Percentiles rank a stretch among this genome's conserved stretches.
phyloP scores from a whole-genome alignment of 2,329 filamentous ascomycete genomes.

The Spiromastix sp. region DNA sequence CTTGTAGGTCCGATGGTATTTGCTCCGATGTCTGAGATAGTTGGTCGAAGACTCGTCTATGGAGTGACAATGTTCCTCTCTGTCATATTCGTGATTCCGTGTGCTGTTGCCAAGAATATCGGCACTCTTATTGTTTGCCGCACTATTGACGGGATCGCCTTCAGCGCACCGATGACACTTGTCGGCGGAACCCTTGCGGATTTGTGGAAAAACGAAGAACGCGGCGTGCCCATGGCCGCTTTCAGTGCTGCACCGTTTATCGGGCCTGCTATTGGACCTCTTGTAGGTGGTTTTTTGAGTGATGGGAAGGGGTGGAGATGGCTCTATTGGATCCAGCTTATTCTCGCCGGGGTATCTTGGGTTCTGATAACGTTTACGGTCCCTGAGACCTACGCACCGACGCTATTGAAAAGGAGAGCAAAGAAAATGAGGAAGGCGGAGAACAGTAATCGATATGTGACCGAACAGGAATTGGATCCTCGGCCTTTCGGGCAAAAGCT shows the following conservation, averaged over 20 bases:
- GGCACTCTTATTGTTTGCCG: slow-evolving; percentile 65
- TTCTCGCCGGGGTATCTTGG: slow-evolving; percentile 61
- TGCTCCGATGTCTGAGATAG: slow-evolving; percentile 66
- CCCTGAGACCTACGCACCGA: slow-evolving; percentile 78
- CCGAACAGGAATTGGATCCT: slow-evolving; percentile 68
- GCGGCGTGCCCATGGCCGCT: slow-evolving; percentile 77
- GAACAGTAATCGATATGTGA: slow-evolving; percentile 58
- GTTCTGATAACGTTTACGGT: slow-evolving; percentile 76
- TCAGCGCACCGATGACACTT: slow-evolving; percentile 77
- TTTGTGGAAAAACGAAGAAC: slow-evolving; percentile 74
- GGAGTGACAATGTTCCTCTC: slow-evolving; percentile 57
- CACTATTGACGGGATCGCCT: slow-evolving; percentile 70
- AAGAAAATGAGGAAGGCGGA: slow-evolving; percentile 60
- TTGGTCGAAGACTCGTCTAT: slow-evolving; percentile 64
- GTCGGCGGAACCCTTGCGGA: slow-evolving; percentile 76
- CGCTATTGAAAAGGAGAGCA: slow-evolving; percentile 61
- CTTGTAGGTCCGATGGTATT: slow-evolving; percentile 60
- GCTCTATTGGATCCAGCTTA: slow-evolving; percentile 81
- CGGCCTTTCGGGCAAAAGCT: slow-evolving; percentile 60
- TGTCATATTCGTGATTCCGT: slow-evolving; percentile 70
- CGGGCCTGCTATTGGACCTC: slow-evolving; percentile 65
- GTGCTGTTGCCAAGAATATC: slow-evolving; percentile 66
- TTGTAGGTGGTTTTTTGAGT: slow-evolving; percentile 66
- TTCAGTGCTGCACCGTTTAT: slow-evolving; percentile 77
- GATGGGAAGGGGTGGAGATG: slow-evolving; percentile 67